A percentile compares a stretch with the other conserved stretches of the same genome.
Conservation (phyloP, 306 rosid genomes). For the Fragaria nilgerrensis region DNA sequence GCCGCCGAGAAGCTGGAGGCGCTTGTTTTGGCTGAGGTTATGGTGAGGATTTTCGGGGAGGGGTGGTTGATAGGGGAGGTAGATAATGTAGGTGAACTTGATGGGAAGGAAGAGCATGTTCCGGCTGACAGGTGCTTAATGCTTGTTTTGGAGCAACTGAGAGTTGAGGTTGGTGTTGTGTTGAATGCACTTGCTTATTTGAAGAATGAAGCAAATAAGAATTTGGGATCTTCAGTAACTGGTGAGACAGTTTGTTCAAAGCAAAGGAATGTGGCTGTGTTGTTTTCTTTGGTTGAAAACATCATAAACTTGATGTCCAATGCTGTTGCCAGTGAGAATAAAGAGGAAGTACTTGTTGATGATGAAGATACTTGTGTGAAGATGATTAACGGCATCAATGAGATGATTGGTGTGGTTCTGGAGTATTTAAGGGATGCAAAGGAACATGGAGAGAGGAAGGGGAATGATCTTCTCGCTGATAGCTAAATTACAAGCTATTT, state of each 20-base stretch:
- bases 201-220: slow-evolving; percentile 67
- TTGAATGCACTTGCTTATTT: slow-evolving; percentile 77
- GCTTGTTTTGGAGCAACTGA: slow-evolving; percentile 86
- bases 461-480: slow-evolving; percentile 85
- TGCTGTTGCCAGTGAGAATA: slow-evolving; percentile 38
- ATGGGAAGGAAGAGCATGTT: slow-evolving; percentile 38
- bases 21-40: too few species aligned
- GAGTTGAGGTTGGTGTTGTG: slow-evolving; percentile 90
- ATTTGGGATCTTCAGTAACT: slow-evolving; percentile 40
- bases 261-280: slow-evolving; percentile 63
- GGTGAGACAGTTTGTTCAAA: slow-evolving; percentile 52
- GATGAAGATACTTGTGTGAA: slow-evolving; percentile 46
- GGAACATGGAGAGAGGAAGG: slow-evolving; percentile 77
- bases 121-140: slow-evolving; percentile 80
- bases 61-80: too few species aligned
- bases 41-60: too few species aligned
- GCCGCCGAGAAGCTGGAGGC: too few species aligned
- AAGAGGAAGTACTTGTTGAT: slow-evolving; percentile 58
- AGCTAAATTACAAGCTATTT: too few species aligned
- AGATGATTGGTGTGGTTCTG: slow-evolving; percentile 68
- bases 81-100: slow-evolving; percentile 33
- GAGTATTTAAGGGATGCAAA: slow-evolving; percentile 89
- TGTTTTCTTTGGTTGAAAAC: slow-evolving; percentile 78
- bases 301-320: slow-evolving; percentile 69
- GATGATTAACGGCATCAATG: slow-evolving; percentile 68